A percentile compares a stretch with the other conserved stretches of the same genome.
These are phyloP conservation scores for Erucastrum elatum DNA, from an alignment of 345 rosid species.

Conservation along the genomic window DNA sequence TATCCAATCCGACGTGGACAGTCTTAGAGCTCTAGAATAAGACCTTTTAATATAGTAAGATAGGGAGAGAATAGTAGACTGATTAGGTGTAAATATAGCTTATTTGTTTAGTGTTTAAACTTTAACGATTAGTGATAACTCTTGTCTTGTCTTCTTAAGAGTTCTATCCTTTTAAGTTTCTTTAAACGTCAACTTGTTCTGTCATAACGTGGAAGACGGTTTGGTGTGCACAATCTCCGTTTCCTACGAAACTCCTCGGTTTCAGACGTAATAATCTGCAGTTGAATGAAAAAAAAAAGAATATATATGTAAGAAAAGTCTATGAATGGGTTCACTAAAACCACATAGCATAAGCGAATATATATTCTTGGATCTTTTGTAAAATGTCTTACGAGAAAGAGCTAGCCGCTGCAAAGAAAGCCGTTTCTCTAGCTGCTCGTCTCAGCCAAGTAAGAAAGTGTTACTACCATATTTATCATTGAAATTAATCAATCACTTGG, in stretches of 20 bases:
- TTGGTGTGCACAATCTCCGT: slow-evolving; percentile 12
- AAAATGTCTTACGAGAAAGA: slow-evolving; percentile 33
- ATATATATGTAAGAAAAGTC: slow-evolving; percentile 1
- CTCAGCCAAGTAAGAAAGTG: slow-evolving; percentile 62
- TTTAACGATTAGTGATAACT: not conserved
- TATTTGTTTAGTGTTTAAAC: not conserved
- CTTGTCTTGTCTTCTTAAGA: slow-evolving; percentile 7
- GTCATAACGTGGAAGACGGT: slow-evolving; percentile 17
- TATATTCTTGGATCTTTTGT: not conserved
- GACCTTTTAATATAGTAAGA: too few relatives aligned
- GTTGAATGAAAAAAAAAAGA: not conserved
- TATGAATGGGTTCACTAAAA: not conserved
- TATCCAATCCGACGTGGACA: too few relatives aligned
- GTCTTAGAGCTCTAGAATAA: too few relatives aligned
- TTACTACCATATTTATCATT: not conserved
- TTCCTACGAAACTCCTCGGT: not conserved
- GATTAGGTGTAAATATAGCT: not conserved
- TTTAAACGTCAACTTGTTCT: not conserved
- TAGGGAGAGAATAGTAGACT: not conserved
- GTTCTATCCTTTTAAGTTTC: not conserved
- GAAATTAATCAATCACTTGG: not conserved
- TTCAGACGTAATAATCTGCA: not conserved
- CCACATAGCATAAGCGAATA: not conserved
- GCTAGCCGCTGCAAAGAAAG: slow-evolving; percentile 56
- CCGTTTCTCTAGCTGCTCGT: slow-evolving; percentile 76